Percentiles rank a stretch among this genome's conserved stretches.
These are phyloP conservation scores for Tripterygium wilfordii DNA, from an alignment of 177 flowering plant genomes.

Conservation along the genomic window DNA sequence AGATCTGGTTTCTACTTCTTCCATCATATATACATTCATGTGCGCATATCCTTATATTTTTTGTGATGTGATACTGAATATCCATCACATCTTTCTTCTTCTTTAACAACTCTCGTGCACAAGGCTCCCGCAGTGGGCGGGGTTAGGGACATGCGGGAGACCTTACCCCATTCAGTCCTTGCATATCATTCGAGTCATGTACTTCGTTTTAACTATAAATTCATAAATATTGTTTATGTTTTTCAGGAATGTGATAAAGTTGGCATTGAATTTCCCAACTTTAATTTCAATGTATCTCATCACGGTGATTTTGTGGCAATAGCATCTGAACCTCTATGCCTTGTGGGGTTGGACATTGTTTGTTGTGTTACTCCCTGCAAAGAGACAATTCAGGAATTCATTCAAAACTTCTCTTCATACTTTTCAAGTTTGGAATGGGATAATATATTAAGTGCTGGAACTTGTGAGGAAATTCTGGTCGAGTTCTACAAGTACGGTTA, in stretches of 20 bases:
- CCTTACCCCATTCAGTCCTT: too few species aligned
- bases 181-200: too few species aligned
- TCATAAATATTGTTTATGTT: slow-evolving; percentile 1
- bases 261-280: slow-evolving; percentile 49
- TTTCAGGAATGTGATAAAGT: slow-evolving; percentile 35
- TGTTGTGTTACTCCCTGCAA: slow-evolving; percentile 36
- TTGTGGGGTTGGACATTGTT: slow-evolving; percentile 82
- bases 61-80: too few species aligned
- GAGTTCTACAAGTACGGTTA: slow-evolving; percentile 61
- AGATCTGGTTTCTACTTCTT: too few species aligned
- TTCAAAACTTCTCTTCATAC: slow-evolving; percentile 50
- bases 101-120: too few species aligned
- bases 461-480: slow-evolving; percentile 32
- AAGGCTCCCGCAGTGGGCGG: too few species aligned
- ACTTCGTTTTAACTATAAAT: neutral
- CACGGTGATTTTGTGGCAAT: slow-evolving; percentile 86
- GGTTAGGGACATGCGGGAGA: too few species aligned
- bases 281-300: slow-evolving; percentile 81
- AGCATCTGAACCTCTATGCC: slow-evolving; percentile 78
- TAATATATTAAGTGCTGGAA: slow-evolving; percentile 41
- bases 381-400: slow-evolving; percentile 44
- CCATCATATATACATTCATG: too few species aligned
- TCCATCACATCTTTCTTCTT: too few species aligned
- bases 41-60: neutral
- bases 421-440: slow-evolving; percentile 69